Base-by-base conservation (phyloP, 176 grass and related monocot species). In the Miscanthus lutarioriparius region DNA sequence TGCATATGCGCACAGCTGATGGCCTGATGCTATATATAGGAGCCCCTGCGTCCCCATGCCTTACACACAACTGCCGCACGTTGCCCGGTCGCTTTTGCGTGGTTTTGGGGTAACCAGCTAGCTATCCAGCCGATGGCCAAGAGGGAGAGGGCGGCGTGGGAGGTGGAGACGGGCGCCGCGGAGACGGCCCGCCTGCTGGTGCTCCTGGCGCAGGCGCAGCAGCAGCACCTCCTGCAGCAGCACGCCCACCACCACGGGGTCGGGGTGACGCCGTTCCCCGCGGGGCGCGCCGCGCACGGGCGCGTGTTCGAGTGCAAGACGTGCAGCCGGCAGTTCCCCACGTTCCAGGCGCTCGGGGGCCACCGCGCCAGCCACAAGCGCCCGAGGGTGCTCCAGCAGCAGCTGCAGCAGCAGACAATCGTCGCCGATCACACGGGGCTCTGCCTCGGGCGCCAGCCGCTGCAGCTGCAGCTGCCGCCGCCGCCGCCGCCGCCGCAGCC, bases 261-360 rank as follows among this genome's bases (percentile, higher is more conserved):
- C 49, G 51, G 51, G 54, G 54, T 23, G 54, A 7, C 16, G 78
- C 11, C 32, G 64, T 69, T 81, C 8, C 45, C 22, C 7, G 22
- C 54, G 1, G 45, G n/a, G 11, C 32, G 38, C 23, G 72, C 12
- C 20, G 35, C 14, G 70, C 77, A 27, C 12, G 86, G 22, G 38
- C 90, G 91, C 76, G 88, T 89, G 41, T 98, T 96, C 80, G 89
- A 95, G 93, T 98, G 96, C 93, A 98, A 95, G 85, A 98, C 96
- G 13, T 95, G 96, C 81, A 90, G 48, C 83, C 89, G 93, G 2
- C 77, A 81, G 86, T 98, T 98, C 85, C 79, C 89, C 3, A 94
- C 96, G 54, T 98, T 98, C 86, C 96, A 99, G 87, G 96, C 96
- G 17, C 91, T 99, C 4, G 96, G 96, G 0, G 96, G 96, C 1